phyloP scores from a whole-genome alignment of 176 grass and related monocot genomes.

The Ensete ventricosum region DNA sequence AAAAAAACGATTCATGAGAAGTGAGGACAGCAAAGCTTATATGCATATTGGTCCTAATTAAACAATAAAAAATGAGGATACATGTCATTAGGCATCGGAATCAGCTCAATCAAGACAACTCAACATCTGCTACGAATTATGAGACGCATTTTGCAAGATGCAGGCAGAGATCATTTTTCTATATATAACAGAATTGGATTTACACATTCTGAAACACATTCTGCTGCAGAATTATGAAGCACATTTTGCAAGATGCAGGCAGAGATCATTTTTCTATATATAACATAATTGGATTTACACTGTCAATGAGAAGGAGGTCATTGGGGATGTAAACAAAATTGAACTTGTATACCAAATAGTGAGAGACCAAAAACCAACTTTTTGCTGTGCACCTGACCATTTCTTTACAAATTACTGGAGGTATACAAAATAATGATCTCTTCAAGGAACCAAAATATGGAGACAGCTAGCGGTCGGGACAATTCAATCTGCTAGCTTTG shows the following conservation, averaged over 20 bases:
- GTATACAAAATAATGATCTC: constrained; percentile 6
- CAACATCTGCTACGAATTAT: neutral
- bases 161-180: neutral
- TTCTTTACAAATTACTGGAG: neutral
- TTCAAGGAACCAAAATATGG: neutral
- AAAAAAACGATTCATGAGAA: too few relatives aligned
- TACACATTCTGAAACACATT: neutral
- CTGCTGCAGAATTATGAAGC: too few relatives aligned
- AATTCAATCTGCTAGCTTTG: neutral
- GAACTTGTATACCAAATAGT: neutral
- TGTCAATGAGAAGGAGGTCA: constrained; percentile 1
- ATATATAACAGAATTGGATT: neutral
- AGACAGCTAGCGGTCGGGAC: neutral
- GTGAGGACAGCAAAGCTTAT: too few relatives aligned
- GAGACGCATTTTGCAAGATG: too few relatives aligned
- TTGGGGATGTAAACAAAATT: neutral
- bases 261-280: neutral
- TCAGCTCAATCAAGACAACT: neutral
- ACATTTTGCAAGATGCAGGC: too few relatives aligned
- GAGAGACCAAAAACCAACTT: neutral
- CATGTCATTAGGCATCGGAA: neutral
- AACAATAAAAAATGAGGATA: neutral
- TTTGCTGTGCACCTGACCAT: too few relatives aligned
- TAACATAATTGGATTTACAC: neutral
- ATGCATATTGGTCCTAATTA: too few relatives aligned